A percentile compares a stretch with the other conserved stretches of the same genome.
phyloP scores from a whole-genome alignment of 1,284 basidiomycete species.

The Macrocystidia cucumis region DNA sequence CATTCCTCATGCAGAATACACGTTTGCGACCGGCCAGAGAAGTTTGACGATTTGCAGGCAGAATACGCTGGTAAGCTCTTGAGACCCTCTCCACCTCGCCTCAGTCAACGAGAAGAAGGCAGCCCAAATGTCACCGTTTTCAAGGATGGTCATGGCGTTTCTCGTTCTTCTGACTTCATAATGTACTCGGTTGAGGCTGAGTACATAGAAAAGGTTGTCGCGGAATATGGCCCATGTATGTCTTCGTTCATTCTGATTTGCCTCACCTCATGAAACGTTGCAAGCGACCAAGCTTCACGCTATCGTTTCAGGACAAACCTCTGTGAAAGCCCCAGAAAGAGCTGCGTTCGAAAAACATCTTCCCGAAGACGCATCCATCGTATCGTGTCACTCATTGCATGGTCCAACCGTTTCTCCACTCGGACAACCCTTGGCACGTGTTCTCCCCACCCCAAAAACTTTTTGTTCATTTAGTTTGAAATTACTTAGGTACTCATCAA shows the following conservation, averaged over 20 bases:
- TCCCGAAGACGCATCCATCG: slow-evolving; percentile 81
- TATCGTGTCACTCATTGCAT: slow-evolving; percentile 93
- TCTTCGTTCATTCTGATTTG: slow-evolving; percentile 9
- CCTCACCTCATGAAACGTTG: not conserved
- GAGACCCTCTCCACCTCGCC: slow-evolving; percentile 1
- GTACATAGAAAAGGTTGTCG: slow-evolving; percentile 78
- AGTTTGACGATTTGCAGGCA: slow-evolving; percentile 57
- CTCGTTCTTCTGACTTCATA: slow-evolving; percentile 81
- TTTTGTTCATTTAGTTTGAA: not conserved
- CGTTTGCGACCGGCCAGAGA: slow-evolving; percentile 85
- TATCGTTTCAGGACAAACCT: slow-evolving; percentile 93
- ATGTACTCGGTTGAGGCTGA: slow-evolving; percentile 96
- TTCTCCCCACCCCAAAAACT: not conserved
- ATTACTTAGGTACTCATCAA: slow-evolving; percentile 75
- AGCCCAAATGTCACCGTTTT: slow-evolving; percentile 59
- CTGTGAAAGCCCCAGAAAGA: slow-evolving; percentile 93
- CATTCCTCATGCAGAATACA: slow-evolving; percentile 54
- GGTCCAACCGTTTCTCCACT: slow-evolving; percentile 87
- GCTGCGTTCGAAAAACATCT: slow-evolving; percentile 88
- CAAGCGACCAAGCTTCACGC: slow-evolving; percentile 89
- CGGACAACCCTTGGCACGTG: slow-evolving; percentile 83
- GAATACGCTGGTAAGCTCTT: slow-evolving; percentile 51
- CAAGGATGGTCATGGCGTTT: slow-evolving; percentile 77
- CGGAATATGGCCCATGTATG: slow-evolving; percentile 87
- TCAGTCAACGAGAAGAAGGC: slow-evolving; percentile 21